Evolutionary conservation across 495 filamentous ascomycete species (phyloP), one percentile per base, ranked within the genome.

Genomic region (Penicillium coffeae): DNA sequence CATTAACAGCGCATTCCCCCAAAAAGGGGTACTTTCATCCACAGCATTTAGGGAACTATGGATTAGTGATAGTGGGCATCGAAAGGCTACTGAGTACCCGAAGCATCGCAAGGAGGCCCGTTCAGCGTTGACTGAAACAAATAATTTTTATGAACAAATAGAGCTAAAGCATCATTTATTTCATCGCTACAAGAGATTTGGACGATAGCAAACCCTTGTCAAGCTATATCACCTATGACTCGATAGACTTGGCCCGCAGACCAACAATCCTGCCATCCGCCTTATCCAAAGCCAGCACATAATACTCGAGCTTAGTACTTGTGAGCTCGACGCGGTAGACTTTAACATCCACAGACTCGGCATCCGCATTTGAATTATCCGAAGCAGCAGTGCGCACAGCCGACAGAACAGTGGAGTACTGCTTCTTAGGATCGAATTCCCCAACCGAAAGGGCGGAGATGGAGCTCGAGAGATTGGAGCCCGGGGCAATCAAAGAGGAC

Each of bases 291-390:
- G 80, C 83, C 22, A 93, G 67, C 38, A 93, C 67, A 77, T 79
- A 94, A 58, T 92, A 93, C 68, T 92, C 86, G n/a, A 75, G 66
- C 59, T 79, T 78, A 10, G 82, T 80, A 14, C 73, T 74, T 21
- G 73, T 82, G 56, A 74, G 67, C 40, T 70, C 69, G 13, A 92
- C 78, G 43, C 79, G 70, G 52, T 90, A 95, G n/a, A 92, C 78
- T 61, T 80, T 78, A 37, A 90, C 71, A 56, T 88, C 84, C 25
- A 86, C 85, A n/a, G 62, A 57, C 1, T 70, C 68, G 50, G 74
- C 48, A 32, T 70, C 58, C 14, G 46, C 56, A 58, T 39, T 51
- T 10, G 25, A 30, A 16, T 14, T 43, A 16, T 55, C 52, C 19
- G 51, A 44, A 48, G 65, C 66, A 2, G 71, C 70, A 2, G 57